Percentiles rank a stretch among this genome's conserved stretches.
phyloP scores from a whole-genome alignment of 306 rosid species.

The Prunus dulcis region DNA sequence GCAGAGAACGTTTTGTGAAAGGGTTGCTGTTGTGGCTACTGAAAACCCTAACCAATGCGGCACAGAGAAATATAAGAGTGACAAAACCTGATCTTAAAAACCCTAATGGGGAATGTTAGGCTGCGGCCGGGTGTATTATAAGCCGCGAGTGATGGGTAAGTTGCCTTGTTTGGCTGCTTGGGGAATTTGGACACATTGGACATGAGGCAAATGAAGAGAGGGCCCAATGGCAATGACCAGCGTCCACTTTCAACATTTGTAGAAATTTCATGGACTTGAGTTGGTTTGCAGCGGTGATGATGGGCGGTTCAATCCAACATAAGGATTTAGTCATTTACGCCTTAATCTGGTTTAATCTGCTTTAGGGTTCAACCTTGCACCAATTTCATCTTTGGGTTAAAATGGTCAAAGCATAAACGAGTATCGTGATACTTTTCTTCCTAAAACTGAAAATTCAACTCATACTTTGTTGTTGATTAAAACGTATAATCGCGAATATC shows the following conservation, averaged over 20 bases:
- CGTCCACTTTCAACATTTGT: neutral
- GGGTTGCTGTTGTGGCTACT: neutral
- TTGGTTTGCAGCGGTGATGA: neutral
- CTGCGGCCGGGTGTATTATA: constrained; percentile 3
- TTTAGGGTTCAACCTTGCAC: too few relatives aligned
- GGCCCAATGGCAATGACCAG: constrained; percentile 9
- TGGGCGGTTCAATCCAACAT: too few relatives aligned
- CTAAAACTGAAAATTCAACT: too few relatives aligned
- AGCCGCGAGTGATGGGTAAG: neutral
- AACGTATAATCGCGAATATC: too few relatives aligned
- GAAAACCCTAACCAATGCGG: constrained; percentile 54
- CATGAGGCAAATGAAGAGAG: neutral
- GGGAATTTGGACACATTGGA: too few relatives aligned
- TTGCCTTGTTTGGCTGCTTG: neutral
- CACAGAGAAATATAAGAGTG: constrained; percentile 22
- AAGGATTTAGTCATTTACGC: too few relatives aligned
- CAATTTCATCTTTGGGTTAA: too few relatives aligned
- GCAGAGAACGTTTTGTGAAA: neutral
- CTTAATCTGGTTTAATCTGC: too few relatives aligned
- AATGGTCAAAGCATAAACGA: too few relatives aligned
- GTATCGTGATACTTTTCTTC: too few relatives aligned
- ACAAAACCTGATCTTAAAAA: constrained; percentile 40
- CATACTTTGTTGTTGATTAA: too few relatives aligned
- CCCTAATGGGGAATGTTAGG: constrained; percentile 31
- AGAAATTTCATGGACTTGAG: neutral